Evolutionary conservation across 1,284 basidiomycete genomes (phyloP), one percentile per base, ranked within the genome.

Genomic region (Athelia psychrophila): DNA sequence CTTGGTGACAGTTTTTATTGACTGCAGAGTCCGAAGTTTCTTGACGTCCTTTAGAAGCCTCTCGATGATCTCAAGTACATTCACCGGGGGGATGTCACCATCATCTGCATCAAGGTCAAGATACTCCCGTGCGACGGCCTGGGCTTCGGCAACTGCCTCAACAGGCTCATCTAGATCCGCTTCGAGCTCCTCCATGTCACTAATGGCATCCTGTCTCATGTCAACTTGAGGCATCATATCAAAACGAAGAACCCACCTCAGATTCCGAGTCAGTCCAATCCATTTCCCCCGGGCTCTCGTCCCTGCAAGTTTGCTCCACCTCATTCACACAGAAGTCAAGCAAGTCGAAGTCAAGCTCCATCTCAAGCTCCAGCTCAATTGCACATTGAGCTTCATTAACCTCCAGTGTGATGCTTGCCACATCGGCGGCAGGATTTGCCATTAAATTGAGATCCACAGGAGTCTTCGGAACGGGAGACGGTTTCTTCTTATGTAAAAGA

Each of bases 1-100:
- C 10, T 51, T 40, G 15, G 27, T 51, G n/a, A 51, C 20, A 16
- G 25, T 25, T 30, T 51, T 51, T 15, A 46, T 25, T 35, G 30
- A 30, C n/a, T 24, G 40, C 16, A 16, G 15, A 18, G 44, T 46
- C 18, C 35, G 10, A 16, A 51, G 44, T 24, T 47, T 10, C 24
- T 51, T 51, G n/a, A 51, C 25, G 12, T 46, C 44, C 24, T 51
- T 45, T 3, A 51, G 49, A 23, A 40, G 46, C 10, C 6, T 51
- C 44, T 24, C 18, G 27, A 51, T 23, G n/a, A 51, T 51, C 30
- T 46, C 20, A n/a, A n/a, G 33, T 35, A n/a, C 33, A 35, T 35
- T n/a, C n/a, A n/a, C n/a, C n/a, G n/a, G n/a, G n/a, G n/a, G n/a
- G n/a, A n/a, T n/a, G n/a, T n/a, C n/a, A n/a, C n/a, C 33, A 35